Conservation (phyloP, 805 yeast genomes). For the Starmerella powellii region DNA sequence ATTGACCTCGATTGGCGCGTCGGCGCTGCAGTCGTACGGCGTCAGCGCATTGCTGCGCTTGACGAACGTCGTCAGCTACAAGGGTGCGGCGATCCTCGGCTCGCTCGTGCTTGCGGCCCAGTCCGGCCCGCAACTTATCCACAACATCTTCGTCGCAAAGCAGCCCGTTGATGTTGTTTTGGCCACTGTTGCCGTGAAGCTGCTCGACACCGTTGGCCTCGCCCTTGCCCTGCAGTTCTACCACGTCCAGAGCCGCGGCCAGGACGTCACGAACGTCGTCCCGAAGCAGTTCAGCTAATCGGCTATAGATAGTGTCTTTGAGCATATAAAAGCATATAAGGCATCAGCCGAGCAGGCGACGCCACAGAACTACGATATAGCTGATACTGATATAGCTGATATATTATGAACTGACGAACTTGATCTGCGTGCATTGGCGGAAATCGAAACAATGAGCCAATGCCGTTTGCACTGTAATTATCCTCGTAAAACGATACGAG, state of each 20-base stretch:
- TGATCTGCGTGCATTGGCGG: no score
- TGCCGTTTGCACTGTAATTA: no score
- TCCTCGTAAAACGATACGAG: no score
- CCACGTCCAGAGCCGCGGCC: conserved; percentile 10
- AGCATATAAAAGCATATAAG: not conserved
- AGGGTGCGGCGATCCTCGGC: conserved; percentile 33
- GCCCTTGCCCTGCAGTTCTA: conserved; percentile 27
- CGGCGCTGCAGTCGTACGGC: conserved; percentile 35
- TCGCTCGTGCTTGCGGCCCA: conserved; percentile 30
- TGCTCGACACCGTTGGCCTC: conserved; percentile 35
- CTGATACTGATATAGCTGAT: no score
- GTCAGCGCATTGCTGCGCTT: conserved; percentile 31
- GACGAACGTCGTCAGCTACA: conserved; percentile 30
- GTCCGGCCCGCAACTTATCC: conserved; percentile 29
- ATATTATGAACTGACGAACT: no score
- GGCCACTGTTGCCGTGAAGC: conserved; percentile 26
- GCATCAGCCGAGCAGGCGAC: no score
- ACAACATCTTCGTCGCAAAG: conserved; percentile 28
- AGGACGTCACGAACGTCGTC: not conserved
- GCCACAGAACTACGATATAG: no score
- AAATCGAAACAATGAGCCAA: no score
- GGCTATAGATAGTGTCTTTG: not conserved
- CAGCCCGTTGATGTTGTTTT: conserved; percentile 29
- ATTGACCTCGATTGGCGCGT: conserved; percentile 28
- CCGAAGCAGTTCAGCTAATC: conserved; percentile 5